phyloP scores from a whole-genome alignment of 495 filamentous ascomycete species.

The Penicillium alfredii region DNA sequence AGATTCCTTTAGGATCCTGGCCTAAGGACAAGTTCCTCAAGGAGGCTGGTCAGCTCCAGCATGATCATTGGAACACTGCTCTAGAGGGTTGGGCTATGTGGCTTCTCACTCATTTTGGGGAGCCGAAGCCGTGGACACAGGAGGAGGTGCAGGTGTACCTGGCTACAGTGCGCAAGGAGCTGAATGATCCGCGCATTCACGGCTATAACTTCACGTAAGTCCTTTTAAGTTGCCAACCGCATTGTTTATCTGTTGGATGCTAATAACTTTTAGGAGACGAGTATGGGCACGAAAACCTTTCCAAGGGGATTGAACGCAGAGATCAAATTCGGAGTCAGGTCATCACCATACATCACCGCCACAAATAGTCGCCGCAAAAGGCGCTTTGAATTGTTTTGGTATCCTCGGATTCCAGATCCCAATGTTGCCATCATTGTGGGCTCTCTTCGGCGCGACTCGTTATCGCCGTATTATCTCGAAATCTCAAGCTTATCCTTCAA shows the following conservation, averaged over 20 bases:
- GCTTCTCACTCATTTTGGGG: conserved; percentile 8
- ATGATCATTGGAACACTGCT: conserved; percentile 44
- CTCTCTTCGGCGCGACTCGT: not conserved
- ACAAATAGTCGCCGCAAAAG: too few relatives aligned
- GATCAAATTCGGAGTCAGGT: not conserved
- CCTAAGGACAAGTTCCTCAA: conserved; percentile 56
- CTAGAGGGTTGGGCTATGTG: conserved; percentile 8
- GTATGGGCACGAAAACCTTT: conserved; percentile 5
- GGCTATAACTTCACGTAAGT: conserved; percentile 1
- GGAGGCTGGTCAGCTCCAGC: conserved; percentile 55
- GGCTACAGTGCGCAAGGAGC: not conserved
- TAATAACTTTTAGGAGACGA: conserved; percentile 1
- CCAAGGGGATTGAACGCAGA: not conserved
- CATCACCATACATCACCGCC: too few relatives aligned
- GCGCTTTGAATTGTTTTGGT: not conserved
- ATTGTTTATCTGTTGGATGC: not conserved
- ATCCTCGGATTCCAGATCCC: not conserved
- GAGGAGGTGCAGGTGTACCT: conserved; percentile 1
- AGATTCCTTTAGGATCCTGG: conserved; percentile 60
- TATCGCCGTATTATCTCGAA: conserved; percentile 1
- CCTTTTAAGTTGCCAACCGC: not conserved
- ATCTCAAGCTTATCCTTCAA: too few relatives aligned
- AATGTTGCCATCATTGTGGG: not conserved
- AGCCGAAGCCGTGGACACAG: conserved; percentile 3
- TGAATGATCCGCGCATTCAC: conserved; percentile 1